phyloP scores from a whole-genome alignment of 768 basidiomycete species.

The Kwoniella mangroviensis region DNA sequence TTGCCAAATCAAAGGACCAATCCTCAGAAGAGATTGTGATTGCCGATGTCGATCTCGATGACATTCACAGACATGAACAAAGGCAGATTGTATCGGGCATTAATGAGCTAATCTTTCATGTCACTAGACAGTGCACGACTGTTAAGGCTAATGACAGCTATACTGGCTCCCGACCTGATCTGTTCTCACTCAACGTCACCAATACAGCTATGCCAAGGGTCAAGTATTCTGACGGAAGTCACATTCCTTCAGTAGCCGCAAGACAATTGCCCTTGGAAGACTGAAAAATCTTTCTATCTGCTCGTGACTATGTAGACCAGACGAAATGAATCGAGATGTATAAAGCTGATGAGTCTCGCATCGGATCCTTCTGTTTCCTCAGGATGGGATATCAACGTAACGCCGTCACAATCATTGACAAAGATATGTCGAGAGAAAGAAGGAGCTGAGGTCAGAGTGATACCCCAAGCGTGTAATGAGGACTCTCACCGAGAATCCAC shows the following conservation, averaged over 20 bases:
- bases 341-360: too few species aligned
- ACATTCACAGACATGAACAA: slow-evolving; percentile 21
- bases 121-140: neutral
- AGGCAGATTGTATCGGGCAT: slow-evolving; percentile 16
- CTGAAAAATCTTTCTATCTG: neutral
- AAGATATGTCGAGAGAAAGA: too few species aligned
- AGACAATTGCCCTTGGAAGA: slow-evolving; percentile 8
- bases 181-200: slow-evolving; percentile 13
- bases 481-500: too few species aligned
- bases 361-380: too few species aligned
- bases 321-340: too few species aligned
- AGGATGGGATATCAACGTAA: too few species aligned
- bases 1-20: slow-evolving; percentile 20
- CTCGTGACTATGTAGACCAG: too few species aligned
- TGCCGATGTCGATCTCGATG: slow-evolving; percentile 24
- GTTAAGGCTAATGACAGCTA: neutral
- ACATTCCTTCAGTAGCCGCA: neutral
- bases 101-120: neutral
- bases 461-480: too few species aligned
- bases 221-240: slow-evolving; percentile 9
- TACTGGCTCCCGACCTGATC: slow-evolving; percentile 13
- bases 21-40: slow-evolving; percentile 18
- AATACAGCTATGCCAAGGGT: slow-evolving; percentile 13
- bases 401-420: too few species aligned
- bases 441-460: too few species aligned